Evolutionary conservation across 2,329 filamentous ascomycete species (phyloP), one percentile per base, ranked within the genome.

Genomic region (Sphaerostilbella broomeana): DNA sequence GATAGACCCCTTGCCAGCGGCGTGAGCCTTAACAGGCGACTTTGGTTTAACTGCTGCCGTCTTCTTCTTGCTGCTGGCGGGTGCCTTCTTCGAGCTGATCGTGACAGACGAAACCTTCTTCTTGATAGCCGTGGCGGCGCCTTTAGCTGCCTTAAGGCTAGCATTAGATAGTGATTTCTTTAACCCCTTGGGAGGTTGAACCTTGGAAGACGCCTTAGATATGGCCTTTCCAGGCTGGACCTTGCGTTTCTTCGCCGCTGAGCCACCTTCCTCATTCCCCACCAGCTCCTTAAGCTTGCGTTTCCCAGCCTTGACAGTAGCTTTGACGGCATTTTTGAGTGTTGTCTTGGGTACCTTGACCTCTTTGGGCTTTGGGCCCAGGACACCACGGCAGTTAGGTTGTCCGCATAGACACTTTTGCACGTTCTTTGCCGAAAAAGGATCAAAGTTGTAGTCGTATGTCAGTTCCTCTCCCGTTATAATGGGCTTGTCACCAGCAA

Each of bases 381-480:
- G 63, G 15, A 81, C 70, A 28, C 78, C 78, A 40, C 78, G 74
- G 57, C 78, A 82, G 60, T 81, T 81, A 25, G 65, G 57, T 48
- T 72, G 72, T 44, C 77, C 77, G 56, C 78, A 82, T 19, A 81
- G 68, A 58, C 78, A 82, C 55, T 70, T 73, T 57, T 82, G 78
- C 33, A 81, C 77, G 55, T 81, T 81, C 64, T 81, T 81, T 53
- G 74, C 69, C 8, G 77, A 81, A 58, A 81, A 82, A 3, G 78
- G 78, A 54, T 81, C 78, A 54, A 82, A 82, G 57, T 82, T 82
- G 67, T 82, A 82, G 69, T 98, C 92, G 59, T 98, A 98, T 0
- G 89, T 97, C 45, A 98, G 70, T 63, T 98, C 92, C 47, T 97
- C 88, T 17, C 92, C 92, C 9, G 89, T 95, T 79, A 85, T 85